Evolutionary conservation across 1,139 yeast species (phyloP), one percentile per base, ranked within the genome.

Genomic region (Saccharomyces hybrid): DNA sequence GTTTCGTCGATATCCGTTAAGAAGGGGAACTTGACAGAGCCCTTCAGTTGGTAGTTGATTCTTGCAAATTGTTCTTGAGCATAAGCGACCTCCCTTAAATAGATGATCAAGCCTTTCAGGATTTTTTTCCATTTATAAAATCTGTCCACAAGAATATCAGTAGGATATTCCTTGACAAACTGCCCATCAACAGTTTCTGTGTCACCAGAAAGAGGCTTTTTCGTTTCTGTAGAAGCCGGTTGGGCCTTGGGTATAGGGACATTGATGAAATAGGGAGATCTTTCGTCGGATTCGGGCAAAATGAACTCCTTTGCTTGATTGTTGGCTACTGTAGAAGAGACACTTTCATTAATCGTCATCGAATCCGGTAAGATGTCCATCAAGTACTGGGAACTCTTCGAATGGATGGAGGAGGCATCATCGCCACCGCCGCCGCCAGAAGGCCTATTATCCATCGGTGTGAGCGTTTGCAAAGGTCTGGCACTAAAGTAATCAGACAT

Each of bases 51-150:
- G 56, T 75, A 75, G 64, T 83, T 83, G 55, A 86, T 78, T 61
- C 82, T 78, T 50, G 86, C 82, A 60, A 82, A 84, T 61, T 84
- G 86, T 66, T 84, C 87, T 64, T 84, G 85, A 31, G 86, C 84
- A 55, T 82, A 73, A 4, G 83, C 73, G 48, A 83, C 75, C 60
- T 85, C 88, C 59, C 80, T 81, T 61, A 83, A 77, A 67, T 86
- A 86, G 57, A 76, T 75, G 38, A 82, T 74, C 57, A 86, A 67
- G 16, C 86, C 82, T 62, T 82, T 83, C 59, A 86, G 75, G 57
- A 86, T 78, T 68, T 80, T 81, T 64, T 85, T 82, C 89, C 91
- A 86, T 55, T 80, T 78, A 57, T 83, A 82, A 69, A 86, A 86
- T 63, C 86, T 75, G 54, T 75, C 78, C 53, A 71, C 69, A 7